Conservation (phyloP, 305 asterid genomes). For the Ajuga reptans region DNA sequence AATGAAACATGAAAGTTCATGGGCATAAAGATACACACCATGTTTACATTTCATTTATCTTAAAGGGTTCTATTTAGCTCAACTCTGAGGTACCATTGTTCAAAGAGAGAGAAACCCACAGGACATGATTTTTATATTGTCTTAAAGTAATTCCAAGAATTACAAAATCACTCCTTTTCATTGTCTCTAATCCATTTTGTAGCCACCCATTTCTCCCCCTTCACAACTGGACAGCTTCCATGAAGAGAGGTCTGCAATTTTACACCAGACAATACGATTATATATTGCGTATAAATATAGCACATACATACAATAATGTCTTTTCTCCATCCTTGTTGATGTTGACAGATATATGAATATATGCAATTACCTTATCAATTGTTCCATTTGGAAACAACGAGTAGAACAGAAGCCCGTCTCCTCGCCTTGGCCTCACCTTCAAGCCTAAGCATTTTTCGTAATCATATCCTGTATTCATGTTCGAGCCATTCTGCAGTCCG, state of each 20-base stretch:
- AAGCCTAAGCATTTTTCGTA: constrained; percentile 53
- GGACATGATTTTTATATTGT: not conserved
- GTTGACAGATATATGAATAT: not conserved
- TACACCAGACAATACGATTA: not conserved
- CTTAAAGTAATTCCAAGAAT: not conserved
- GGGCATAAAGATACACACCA: not conserved
- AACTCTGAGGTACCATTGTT: not conserved
- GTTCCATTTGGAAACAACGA: constrained; percentile 64
- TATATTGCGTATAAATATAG: too few species aligned
- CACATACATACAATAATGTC: too few species aligned
- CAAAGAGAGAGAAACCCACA: not conserved
- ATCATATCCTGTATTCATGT: constrained; percentile 47
- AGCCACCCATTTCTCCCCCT: constrained; percentile 86
- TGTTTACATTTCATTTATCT: not conserved
- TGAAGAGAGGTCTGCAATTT: constrained; percentile 56
- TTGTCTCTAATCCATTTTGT: constrained; percentile 76
- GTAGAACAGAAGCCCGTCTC: constrained; percentile 80
- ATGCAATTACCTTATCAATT: constrained; percentile 42
- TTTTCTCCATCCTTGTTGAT: too few species aligned
- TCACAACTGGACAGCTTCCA: constrained; percentile 77
- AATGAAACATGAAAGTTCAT: too few species aligned
- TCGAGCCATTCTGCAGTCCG: constrained; percentile 45
- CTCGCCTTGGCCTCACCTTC: constrained; percentile 68
- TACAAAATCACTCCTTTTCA: constrained; percentile 16
- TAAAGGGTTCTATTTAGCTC: not conserved